phyloP scores from a whole-genome alignment of 345 rosid genomes.

The Citrus medica region DNA sequence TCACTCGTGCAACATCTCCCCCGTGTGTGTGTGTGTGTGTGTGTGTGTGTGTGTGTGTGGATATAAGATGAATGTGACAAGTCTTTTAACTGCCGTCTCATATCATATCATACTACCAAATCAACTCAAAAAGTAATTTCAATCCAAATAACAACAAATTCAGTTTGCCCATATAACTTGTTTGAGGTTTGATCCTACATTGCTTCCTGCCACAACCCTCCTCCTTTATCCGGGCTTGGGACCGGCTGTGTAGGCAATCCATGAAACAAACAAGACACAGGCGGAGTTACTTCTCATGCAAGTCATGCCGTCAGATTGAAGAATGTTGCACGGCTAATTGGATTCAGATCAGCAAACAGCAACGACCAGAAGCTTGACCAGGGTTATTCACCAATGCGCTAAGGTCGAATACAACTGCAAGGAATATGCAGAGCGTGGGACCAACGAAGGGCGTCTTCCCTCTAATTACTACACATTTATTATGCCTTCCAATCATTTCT shows the following conservation, averaged over 20 bases:
- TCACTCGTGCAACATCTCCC: too few relatives aligned
- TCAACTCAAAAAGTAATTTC: neutral
- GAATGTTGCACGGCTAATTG: too few relatives aligned
- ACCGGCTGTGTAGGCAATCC: conserved; percentile 41
- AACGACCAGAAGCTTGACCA: neutral
- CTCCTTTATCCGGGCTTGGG: conserved; percentile 77
- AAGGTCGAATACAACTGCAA: neutral
- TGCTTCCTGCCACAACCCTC: conserved; percentile 31
- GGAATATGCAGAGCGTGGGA: neutral
- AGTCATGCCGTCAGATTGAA: neutral
- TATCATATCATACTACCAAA: neutral
- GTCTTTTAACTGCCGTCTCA: neutral
- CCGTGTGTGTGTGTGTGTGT: too few relatives aligned
- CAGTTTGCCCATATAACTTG: neutral
- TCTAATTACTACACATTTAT: neutral
- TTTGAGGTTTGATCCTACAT: neutral
- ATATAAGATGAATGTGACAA: neutral
- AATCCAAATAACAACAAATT: neutral
- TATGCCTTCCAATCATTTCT: neutral
- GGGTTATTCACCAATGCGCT: neutral
- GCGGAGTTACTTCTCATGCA: conserved; percentile 45
- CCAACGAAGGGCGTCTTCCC: neutral
- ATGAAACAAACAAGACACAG: conserved; percentile 28
- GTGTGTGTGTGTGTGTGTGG: too few relatives aligned
- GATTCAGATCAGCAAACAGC: neutral